Conservation (phyloP, 805 yeast genomes). For the Brettanomyces naardenensis region DNA sequence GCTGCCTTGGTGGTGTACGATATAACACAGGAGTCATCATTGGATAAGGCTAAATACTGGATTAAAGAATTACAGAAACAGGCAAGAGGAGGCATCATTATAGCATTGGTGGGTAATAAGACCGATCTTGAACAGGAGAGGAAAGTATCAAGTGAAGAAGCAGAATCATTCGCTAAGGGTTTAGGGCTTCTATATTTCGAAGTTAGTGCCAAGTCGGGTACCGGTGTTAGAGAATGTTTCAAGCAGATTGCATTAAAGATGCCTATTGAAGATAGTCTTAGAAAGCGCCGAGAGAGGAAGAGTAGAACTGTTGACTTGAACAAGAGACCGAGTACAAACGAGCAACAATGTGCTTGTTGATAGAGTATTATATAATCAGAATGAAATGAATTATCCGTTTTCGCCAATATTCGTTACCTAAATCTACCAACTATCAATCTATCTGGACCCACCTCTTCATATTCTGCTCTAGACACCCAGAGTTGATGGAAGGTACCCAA, state of each 20-base stretch:
- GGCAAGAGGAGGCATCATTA: conserved; percentile 64
- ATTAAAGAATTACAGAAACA: conserved; percentile 75
- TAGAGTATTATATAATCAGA: no score
- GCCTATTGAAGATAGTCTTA: conserved; percentile 23
- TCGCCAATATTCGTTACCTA: conserved; percentile 34
- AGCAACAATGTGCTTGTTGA: conserved; percentile 26
- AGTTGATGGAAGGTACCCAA: conserved; percentile 91
- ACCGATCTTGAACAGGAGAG: conserved; percentile 49
- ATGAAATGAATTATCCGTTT: neutral
- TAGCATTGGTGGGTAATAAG: conserved; percentile 81
- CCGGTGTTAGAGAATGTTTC: conserved; percentile 39
- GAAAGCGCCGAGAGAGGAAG: conserved; percentile 15
- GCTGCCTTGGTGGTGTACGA: conserved; percentile 77
- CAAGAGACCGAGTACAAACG: conserved; percentile 25
- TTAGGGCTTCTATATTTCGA: conserved; percentile 42
- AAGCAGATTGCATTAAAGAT: conserved; percentile 42
- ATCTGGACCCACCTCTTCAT: conserved; percentile 82
- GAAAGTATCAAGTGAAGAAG: conserved; percentile 35
- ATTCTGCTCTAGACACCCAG: conserved; percentile 87
- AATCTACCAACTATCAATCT: conserved; percentile 75
- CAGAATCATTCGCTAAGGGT: conserved; percentile 48
- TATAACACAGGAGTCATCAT: conserved; percentile 60
- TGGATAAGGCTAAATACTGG: conserved; percentile 68
- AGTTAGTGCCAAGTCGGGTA: conserved; percentile 54
- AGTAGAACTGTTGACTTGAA: conserved; percentile 23